These are phyloP conservation scores for Saturnispora kantuleensis DNA, from an alignment of 805 yeast species.

Conservation along the genomic window DNA sequence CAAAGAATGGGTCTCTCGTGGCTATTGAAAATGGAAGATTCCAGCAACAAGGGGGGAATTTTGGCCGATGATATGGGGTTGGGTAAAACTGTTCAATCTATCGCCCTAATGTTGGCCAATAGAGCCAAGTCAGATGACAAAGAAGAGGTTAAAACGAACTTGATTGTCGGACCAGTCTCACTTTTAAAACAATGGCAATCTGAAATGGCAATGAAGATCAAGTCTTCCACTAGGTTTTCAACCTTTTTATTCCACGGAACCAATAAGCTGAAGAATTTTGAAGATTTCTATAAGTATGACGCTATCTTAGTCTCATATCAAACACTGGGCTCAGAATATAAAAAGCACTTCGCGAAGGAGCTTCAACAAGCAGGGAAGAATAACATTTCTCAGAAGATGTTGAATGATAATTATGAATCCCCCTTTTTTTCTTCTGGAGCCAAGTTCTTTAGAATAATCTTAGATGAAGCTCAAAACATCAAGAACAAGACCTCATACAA, in stretches of 20 bases:
- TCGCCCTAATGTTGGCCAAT: slow-evolving; percentile 47
- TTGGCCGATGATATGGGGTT: slow-evolving; percentile 81
- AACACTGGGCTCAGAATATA: slow-evolving; percentile 68
- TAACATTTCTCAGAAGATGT: slow-evolving; percentile 31
- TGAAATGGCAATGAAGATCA: slow-evolving; percentile 59
- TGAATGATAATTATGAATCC: slow-evolving; percentile 36
- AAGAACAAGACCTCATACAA: slow-evolving; percentile 40
- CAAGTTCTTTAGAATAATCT: slow-evolving; percentile 38
- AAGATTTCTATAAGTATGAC: slow-evolving; percentile 47
- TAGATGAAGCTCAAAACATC: slow-evolving; percentile 50
- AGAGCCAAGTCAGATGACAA: slow-evolving; percentile 17
- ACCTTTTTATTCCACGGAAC: slow-evolving; percentile 54
- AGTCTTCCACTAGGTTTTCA: slow-evolving; percentile 31
- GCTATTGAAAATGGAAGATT: slow-evolving; percentile 61
- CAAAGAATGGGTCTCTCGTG: slow-evolving; percentile 81
- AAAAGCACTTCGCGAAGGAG: slow-evolving; percentile 45
- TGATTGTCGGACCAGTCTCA: slow-evolving; percentile 88
- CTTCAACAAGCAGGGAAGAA: slow-evolving; percentile 22
- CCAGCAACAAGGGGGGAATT: slow-evolving; percentile 53
- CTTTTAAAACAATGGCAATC: slow-evolving; percentile 77
- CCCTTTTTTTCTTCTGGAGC: slow-evolving; percentile 53
- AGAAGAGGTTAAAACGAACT: slow-evolving; percentile 39
- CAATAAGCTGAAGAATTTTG: slow-evolving; percentile 34
- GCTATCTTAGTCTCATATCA: slow-evolving; percentile 74
- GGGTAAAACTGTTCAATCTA: slow-evolving; percentile 65